Percentiles rank a stretch among this genome's conserved stretches.
Evolutionary conservation across 2,329 filamentous ascomycete species (phyloP).

Genomic region (Fusarium floridanum): DNA sequence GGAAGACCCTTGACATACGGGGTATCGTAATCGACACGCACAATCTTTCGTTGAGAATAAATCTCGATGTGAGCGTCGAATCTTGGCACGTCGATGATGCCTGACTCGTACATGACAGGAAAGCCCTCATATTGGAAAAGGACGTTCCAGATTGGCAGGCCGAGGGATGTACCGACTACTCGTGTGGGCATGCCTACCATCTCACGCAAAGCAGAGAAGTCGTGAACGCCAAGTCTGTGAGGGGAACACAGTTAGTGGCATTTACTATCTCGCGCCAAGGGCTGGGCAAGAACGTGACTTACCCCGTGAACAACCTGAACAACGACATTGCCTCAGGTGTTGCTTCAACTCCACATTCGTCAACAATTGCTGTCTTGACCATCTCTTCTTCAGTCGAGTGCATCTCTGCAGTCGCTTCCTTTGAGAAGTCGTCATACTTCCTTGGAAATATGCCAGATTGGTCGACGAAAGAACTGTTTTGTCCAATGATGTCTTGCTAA

Average conservation of each 20-base stretch:
- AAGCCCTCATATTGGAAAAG: slow-evolving; percentile 51
- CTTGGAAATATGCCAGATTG: slow-evolving; percentile 63
- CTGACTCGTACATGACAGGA: slow-evolving; percentile 66
- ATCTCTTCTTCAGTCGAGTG: slow-evolving; percentile 12
- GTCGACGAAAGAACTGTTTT: slow-evolving; percentile 61
- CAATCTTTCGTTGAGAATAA: slow-evolving; percentile 64
- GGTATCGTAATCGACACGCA: slow-evolving; percentile 65
- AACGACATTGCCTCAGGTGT: slow-evolving; percentile 6
- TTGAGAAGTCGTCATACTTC: slow-evolving; percentile 48
- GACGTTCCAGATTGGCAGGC: slow-evolving; percentile 37
- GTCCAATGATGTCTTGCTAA: slow-evolving; percentile 57
- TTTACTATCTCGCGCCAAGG: slow-evolving; percentile 8
- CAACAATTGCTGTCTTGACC: slow-evolving; percentile 36
- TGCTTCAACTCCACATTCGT: slow-evolving; percentile 12
- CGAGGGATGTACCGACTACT: slow-evolving; percentile 19
- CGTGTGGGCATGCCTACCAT: slow-evolving; percentile 24
- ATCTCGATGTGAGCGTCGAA: slow-evolving; percentile 65
- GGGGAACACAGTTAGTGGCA: background rate
- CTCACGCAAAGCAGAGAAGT: slow-evolving; percentile 20
- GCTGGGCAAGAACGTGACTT: slow-evolving; percentile 8
- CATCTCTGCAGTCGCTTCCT: slow-evolving; percentile 15
- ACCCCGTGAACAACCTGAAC: background rate
- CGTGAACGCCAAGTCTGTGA: slow-evolving; percentile 5
- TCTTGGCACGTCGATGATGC: slow-evolving; percentile 63
- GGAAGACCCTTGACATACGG: slow-evolving; percentile 66